phyloP scores from a whole-genome alignment of 805 yeast genomes.

The Saccharomycopsis selenospora region DNA sequence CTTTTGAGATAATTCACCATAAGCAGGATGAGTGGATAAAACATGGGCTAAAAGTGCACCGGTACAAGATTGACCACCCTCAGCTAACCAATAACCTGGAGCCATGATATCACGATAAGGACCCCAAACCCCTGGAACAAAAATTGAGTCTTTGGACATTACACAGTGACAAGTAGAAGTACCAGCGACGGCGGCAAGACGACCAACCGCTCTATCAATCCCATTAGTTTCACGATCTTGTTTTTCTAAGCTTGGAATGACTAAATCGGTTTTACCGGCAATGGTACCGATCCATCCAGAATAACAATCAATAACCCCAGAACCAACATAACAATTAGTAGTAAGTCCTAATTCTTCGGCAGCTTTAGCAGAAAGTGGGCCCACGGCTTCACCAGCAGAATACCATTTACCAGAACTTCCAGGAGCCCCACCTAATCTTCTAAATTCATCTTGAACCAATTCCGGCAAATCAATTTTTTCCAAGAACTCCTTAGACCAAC shows the following conservation, averaged over 20 bases:
- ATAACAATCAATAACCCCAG: constrained; percentile 96
- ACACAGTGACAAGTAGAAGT: constrained; percentile 96
- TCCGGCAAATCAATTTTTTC: constrained; percentile 64
- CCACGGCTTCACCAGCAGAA: constrained; percentile 87
- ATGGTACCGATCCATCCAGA: constrained; percentile 99
- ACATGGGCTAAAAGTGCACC: constrained; percentile 92
- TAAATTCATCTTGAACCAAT: constrained; percentile 66
- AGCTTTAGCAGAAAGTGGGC: constrained; percentile 54
- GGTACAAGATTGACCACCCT: constrained; percentile 98
- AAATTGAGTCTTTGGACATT: constrained; percentile 73
- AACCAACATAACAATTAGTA: constrained; percentile 74
- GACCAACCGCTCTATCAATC: constrained; percentile 60
- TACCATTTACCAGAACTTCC: constrained; percentile 64
- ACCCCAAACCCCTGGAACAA: constrained; percentile 98
- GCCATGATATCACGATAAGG: constrained; percentile 92
- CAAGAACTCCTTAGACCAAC: constrained; percentile 86
- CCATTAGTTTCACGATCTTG: constrained; percentile 40
- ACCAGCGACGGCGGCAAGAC: constrained; percentile 97
- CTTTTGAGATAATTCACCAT: constrained; percentile 55
- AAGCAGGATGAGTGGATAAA: constrained; percentile 82
- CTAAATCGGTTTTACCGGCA: constrained; percentile 71
- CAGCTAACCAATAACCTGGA: constrained; percentile 90
- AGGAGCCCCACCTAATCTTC: constrained; percentile 77
- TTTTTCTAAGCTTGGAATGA: constrained; percentile 44
- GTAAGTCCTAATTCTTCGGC: constrained; percentile 83